phyloP scores from a whole-genome alignment of 2,329 filamentous ascomycete genomes.

The Ceratocystis smalleyi region DNA sequence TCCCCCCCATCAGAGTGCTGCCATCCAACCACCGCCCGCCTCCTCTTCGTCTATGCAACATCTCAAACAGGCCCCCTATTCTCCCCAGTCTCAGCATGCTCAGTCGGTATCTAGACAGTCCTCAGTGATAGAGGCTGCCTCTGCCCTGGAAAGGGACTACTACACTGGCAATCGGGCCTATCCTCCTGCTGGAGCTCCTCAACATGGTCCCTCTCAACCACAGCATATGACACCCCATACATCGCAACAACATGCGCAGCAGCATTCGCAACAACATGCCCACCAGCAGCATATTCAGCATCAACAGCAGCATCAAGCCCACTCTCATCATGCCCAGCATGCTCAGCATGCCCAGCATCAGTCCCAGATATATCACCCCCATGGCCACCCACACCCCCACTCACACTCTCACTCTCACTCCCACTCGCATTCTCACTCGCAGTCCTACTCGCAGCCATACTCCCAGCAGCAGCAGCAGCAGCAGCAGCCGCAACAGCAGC shows the following conservation, averaged over 20 bases:
- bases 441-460: not conserved
- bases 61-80: constrained; percentile 34
- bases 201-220: not conserved
- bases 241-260: constrained; percentile 30
- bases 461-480: constrained; percentile 19
- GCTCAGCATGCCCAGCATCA: constrained; percentile 43
- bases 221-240: constrained; percentile 27
- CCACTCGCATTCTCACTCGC: constrained; percentile 19
- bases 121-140: constrained; percentile 26
- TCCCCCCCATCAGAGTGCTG: constrained; percentile 27
- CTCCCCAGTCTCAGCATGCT: constrained; percentile 35
- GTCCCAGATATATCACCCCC: constrained; percentile 29
- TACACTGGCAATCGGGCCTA: constrained; percentile 29
- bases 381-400: constrained; percentile 7
- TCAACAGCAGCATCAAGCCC: constrained; percentile 29
- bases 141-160: constrained; percentile 33
- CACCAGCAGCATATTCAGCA: too few species aligned
- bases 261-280: constrained; percentile 14
- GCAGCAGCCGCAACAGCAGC: constrained; percentile 21
- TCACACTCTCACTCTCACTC: constrained; percentile 20
- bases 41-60: constrained; percentile 34
- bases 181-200: constrained; percentile 23
- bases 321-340: constrained; percentile 29
- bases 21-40: constrained; percentile 19
- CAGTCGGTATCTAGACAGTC: constrained; percentile 28